A percentile compares a stretch with the other conserved stretches of the same genome.
Evolutionary conservation across 2,329 filamentous ascomycete genomes (phyloP).

Genomic region (Sporothrix humicola): DNA sequence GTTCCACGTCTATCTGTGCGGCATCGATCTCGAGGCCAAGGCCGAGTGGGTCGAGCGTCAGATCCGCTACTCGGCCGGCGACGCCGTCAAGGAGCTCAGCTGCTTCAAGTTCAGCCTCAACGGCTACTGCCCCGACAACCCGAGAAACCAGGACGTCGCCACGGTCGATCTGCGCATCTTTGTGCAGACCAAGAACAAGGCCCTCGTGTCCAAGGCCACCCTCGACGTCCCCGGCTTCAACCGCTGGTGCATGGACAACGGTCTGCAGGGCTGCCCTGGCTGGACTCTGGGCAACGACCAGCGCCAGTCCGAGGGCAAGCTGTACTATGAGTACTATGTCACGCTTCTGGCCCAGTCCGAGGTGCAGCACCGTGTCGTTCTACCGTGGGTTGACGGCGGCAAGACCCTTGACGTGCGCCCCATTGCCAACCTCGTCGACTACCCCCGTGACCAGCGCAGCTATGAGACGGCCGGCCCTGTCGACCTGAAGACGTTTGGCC

Average conservation of each 20-base stretch:
- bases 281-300: conserved; percentile 40
- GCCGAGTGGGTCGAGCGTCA: conserved; percentile 40
- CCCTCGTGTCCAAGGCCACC: conserved; percentile 38
- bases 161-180: conserved; percentile 48
- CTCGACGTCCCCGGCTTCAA: conserved; percentile 37
- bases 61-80: conserved; percentile 42
- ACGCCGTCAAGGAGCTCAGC: conserved; percentile 36
- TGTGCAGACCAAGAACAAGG: conserved; percentile 49
- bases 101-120: conserved; percentile 44
- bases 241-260: conserved; percentile 39
- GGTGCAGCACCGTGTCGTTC: conserved; percentile 40
- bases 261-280: conserved; percentile 41
- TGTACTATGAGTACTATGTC: conserved; percentile 41
- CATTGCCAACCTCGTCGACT: conserved; percentile 37
- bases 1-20: conserved; percentile 35
- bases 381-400: conserved; percentile 36
- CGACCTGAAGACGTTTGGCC: conserved; percentile 38
- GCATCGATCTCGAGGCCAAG: conserved; percentile 36
- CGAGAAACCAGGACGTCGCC: conserved; percentile 44
- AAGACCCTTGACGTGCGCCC: conserved; percentile 39
- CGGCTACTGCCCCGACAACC: conserved; percentile 42
- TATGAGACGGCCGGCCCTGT: conserved; percentile 38
- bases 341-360: conserved; percentile 40
- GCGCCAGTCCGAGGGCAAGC: conserved; percentile 40
- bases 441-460: conserved; percentile 37